Conservation (phyloP, 257 asterid genomes). For the Jacaranda copaia region DNA sequence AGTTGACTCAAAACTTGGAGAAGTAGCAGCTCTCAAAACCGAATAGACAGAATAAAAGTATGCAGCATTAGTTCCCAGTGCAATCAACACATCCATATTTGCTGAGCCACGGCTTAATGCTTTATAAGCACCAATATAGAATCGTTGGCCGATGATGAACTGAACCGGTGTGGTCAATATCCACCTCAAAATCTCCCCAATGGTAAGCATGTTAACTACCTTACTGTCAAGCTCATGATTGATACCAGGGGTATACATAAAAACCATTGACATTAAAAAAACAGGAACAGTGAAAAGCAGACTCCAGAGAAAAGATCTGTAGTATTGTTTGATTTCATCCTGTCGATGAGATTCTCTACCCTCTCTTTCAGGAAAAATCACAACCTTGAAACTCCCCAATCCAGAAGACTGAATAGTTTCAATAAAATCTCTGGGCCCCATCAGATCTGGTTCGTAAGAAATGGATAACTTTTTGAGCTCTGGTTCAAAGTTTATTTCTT, state of each 20-base stretch:
- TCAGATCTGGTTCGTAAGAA: constrained; percentile 56
- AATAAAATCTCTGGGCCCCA: constrained; percentile 66
- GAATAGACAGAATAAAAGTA: constrained; percentile 72
- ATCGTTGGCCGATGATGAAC: constrained; percentile 67
- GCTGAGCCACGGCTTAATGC: constrained; percentile 61
- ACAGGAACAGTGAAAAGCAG: constrained; percentile 65
- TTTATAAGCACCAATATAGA: constrained; percentile 65
- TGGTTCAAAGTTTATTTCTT: constrained; percentile 38
- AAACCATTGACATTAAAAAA: constrained; percentile 65
- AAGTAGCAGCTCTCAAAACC: constrained; percentile 56
- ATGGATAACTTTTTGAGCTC: constrained; percentile 45
- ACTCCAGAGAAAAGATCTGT: constrained; percentile 63
- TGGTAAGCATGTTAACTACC: constrained; percentile 54
- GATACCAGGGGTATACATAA: constrained; percentile 70
- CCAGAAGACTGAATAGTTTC: constrained; percentile 46
- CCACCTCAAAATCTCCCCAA: constrained; percentile 62
- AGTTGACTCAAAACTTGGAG: constrained; percentile 52
- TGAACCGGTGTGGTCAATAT: constrained; percentile 64
- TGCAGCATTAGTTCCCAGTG: constrained; percentile 74
- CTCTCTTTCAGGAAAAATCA: constrained; percentile 53
- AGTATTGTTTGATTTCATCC: constrained; percentile 51
- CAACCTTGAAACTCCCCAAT: constrained; percentile 44
- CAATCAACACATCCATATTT: constrained; percentile 76
- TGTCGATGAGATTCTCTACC: constrained; percentile 45
- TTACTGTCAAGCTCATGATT: constrained; percentile 49